phyloP scores from a whole-genome alignment of 371 early-diverging fungal species.

The Lichtheimia ramosa region DNA sequence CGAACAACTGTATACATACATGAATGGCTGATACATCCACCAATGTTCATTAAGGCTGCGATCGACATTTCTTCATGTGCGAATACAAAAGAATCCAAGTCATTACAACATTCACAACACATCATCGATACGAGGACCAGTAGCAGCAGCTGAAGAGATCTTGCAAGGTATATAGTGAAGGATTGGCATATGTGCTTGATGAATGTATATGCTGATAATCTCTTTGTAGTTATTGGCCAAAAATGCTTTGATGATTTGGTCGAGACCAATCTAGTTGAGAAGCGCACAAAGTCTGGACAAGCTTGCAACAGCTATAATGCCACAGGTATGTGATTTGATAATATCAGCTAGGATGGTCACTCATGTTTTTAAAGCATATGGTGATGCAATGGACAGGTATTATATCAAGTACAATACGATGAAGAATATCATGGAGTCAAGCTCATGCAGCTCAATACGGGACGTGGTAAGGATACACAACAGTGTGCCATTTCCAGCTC shows the following conservation, averaged over 20 bases:
- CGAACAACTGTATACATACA: no score
- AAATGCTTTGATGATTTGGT: constrained; percentile 45
- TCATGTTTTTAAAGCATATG: constrained; percentile 29
- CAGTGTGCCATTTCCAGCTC: background rate
- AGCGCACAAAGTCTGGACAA: background rate
- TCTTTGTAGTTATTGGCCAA: constrained; percentile 47
- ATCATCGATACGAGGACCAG: constrained; percentile 2
- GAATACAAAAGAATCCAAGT: constrained; percentile 61
- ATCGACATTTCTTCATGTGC: constrained; percentile 73
- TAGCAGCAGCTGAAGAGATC: constrained; percentile 30
- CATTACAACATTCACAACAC: constrained; percentile 52
- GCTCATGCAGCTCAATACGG: constrained; percentile 17
- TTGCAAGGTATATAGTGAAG: constrained; percentile 44
- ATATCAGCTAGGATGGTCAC: background rate
- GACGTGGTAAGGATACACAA: constrained; percentile 29
- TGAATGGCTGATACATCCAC: no score
- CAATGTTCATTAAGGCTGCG: constrained; percentile 49
- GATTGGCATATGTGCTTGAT: background rate
- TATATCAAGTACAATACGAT: constrained; percentile 49
- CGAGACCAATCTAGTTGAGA: constrained; percentile 20
- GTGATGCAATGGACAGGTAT: constrained; percentile 54
- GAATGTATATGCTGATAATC: background rate
- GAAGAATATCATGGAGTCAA: constrained; percentile 24
- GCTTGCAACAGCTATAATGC: background rate
- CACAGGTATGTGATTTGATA: background rate